Conservation (phyloP, 2,329 filamentous ascomycete genomes). For the Pseudogymnoascus verrucosus region DNA sequence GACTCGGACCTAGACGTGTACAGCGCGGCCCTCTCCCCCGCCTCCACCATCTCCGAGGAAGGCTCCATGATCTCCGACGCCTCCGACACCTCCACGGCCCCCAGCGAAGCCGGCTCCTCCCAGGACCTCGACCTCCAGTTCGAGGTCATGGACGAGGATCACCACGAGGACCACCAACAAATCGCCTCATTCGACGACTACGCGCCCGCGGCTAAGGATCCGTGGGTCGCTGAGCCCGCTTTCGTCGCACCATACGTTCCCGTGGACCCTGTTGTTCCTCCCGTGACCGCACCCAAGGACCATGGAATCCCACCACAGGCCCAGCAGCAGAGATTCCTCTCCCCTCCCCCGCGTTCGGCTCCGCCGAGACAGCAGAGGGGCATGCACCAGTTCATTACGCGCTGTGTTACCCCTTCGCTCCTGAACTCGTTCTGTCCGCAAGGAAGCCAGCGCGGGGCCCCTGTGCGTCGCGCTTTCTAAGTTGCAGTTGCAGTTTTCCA, state of each 20-base stretch:
- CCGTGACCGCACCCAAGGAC: conserved; percentile 7
- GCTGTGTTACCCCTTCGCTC: not conserved
- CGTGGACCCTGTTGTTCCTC: conserved; percentile 18
- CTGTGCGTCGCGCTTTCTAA: not conserved
- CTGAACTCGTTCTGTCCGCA: not conserved
- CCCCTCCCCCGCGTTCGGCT: not conserved
- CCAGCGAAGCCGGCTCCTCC: conserved; percentile 18
- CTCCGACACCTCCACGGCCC: conserved; percentile 20
- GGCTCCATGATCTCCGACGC: conserved; percentile 43
- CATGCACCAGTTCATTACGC: not conserved
- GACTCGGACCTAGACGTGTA: conserved; percentile 36
- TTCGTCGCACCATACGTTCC: conserved; percentile 11
- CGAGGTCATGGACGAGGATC: conserved; percentile 8
- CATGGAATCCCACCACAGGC: not conserved
- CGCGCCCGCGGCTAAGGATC: conserved; percentile 1
- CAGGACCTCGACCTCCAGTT: conserved; percentile 16
- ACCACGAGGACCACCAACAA: not conserved
- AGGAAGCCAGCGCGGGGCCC: not conserved
- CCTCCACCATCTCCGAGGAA: conserved; percentile 43
- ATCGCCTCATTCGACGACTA: conserved; percentile 9
- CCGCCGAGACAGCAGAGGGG: not conserved
- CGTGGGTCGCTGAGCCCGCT: conserved; percentile 10
- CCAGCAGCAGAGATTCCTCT: not conserved
- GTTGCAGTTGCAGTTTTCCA: not conserved
- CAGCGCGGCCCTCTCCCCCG: conserved; percentile 41